A percentile compares a stretch with the other conserved stretches of the same genome.
phyloP scores from a whole-genome alignment of 2,329 filamentous ascomycete species.

The Colletotrichum chrysophilum region DNA sequence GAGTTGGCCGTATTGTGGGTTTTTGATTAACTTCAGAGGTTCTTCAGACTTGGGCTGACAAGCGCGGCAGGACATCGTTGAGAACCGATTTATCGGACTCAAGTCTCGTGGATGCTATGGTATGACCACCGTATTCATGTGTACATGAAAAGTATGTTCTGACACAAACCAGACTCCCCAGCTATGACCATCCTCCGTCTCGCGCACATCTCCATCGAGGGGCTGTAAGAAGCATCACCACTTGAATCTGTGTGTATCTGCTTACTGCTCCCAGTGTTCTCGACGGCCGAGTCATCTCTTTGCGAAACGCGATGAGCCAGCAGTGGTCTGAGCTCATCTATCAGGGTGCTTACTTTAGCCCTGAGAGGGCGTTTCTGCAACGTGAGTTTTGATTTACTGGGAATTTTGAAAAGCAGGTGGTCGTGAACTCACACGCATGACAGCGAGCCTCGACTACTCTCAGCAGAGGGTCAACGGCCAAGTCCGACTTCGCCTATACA shows the following conservation, averaged over 20 bases:
- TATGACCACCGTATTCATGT: neutral
- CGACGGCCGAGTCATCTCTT: constrained; percentile 57
- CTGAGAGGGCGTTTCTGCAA: constrained; percentile 25
- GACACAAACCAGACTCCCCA: constrained; percentile 18
- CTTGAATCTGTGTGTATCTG: fast-evolving
- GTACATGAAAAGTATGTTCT: neutral
- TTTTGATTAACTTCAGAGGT: fast-evolving
- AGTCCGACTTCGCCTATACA: constrained; percentile 37
- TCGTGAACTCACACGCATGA: neutral
- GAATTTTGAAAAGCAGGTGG: too few species aligned
- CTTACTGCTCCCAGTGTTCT: constrained; percentile 37
- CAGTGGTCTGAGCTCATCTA: constrained; percentile 32
- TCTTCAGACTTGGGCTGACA: fast-evolving
- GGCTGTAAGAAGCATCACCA: constrained; percentile 37
- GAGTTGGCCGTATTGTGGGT: constrained; percentile 71
- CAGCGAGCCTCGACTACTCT: constrained; percentile 14
- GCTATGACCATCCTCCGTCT: constrained; percentile 29
- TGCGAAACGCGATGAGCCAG: constrained; percentile 59
- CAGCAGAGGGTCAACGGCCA: constrained; percentile 25
- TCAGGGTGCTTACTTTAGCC: constrained; percentile 61
- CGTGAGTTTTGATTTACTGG: neutral
- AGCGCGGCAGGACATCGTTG: constrained; percentile 38
- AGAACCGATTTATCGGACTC: constrained; percentile 44
- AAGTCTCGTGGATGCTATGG: constrained; percentile 57
- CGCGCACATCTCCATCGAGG: constrained; percentile 54